These are phyloP conservation scores for Suhomyces xylopsoci DNA, from an alignment of 805 yeast species.

Conservation along the genomic window DNA sequence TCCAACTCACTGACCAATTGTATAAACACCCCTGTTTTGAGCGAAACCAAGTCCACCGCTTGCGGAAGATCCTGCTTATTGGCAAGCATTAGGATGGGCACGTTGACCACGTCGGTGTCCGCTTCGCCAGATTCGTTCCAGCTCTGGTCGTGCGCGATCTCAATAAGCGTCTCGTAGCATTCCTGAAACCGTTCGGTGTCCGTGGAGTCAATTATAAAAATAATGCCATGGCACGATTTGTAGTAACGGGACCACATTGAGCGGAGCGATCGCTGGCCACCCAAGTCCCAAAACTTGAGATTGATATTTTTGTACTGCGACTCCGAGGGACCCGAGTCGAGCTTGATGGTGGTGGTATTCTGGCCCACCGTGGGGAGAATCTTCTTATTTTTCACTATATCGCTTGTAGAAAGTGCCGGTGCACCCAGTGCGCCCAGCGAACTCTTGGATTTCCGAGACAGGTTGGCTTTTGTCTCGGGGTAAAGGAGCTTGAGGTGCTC, in stretches of 20 bases:
- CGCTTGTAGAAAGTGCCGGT: conserved; percentile 15
- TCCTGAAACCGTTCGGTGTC: conserved; percentile 81
- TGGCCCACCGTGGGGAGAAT: conserved; percentile 95
- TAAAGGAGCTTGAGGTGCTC: conserved; percentile 41
- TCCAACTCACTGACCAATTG: conserved; percentile 76
- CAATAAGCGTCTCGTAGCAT: conserved; percentile 63
- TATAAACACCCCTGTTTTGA: conserved; percentile 78
- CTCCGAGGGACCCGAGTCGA: conserved; percentile 35
- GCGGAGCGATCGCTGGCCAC: conserved; percentile 88
- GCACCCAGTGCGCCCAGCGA: conserved; percentile 4
- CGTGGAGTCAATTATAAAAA: conserved; percentile 89
- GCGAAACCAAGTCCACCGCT: conserved; percentile 49
- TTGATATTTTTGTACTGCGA: conserved; percentile 41
- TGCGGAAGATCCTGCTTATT: conserved; percentile 80
- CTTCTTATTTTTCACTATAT: conserved; percentile 44
- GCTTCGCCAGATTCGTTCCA: conserved; percentile 34
- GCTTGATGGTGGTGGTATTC: conserved; percentile 52
- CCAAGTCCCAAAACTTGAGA: conserved; percentile 92
- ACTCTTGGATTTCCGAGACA: conserved; percentile 8
- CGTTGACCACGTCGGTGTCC: conserved; percentile 43
- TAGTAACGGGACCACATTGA: conserved; percentile 87
- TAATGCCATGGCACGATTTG: conserved; percentile 82
- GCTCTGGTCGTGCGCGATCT: conserved; percentile 39
- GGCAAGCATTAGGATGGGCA: conserved; percentile 91
- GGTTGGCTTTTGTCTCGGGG: conserved; percentile 20